phyloP scores from a whole-genome alignment of 208 protist species.

The Leishmania martiniquensis region DNA sequence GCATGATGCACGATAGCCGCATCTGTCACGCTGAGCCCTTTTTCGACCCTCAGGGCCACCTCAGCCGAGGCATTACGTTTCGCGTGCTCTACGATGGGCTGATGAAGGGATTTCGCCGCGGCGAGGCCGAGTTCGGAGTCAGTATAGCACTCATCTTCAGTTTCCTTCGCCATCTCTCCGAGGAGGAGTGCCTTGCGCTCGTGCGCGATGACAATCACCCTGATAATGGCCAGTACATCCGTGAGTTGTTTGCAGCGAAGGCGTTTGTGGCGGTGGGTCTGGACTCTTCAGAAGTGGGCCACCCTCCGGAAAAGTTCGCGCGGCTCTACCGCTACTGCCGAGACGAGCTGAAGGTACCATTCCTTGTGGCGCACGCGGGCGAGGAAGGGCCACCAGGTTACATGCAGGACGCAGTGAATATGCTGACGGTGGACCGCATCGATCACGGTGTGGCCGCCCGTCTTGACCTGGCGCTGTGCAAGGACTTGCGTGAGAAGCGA shows the following conservation, averaged over 20 bases:
- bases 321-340: constrained; percentile 51
- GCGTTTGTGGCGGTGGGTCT: constrained; percentile 56
- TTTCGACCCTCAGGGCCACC: constrained; percentile 64
- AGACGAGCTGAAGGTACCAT: constrained; percentile 41
- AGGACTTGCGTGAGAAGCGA: constrained; percentile 18
- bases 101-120: constrained; percentile 34
- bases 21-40: constrained; percentile 57
- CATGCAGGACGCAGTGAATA: constrained; percentile 28
- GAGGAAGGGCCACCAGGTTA: constrained; percentile 58
- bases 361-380: constrained; percentile 53
- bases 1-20: constrained; percentile 31
- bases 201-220: constrained; percentile 33
- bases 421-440: constrained; percentile 50
- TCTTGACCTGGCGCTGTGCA: constrained; percentile 32
- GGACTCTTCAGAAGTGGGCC: constrained; percentile 45
- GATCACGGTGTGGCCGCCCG: constrained; percentile 50
- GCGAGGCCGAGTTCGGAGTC: constrained; percentile 40
- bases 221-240: constrained; percentile 41
- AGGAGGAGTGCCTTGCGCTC: constrained; percentile 44
- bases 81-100: constrained; percentile 51
- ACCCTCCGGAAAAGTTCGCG: constrained; percentile 57
- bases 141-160: constrained; percentile 46
- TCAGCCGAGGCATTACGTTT: constrained; percentile 42
- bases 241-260: constrained; percentile 40
- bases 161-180: constrained; percentile 49